Base-by-base conservation (phyloP, 306 rosid genomes). In the Cucurbita moschata region DNA sequence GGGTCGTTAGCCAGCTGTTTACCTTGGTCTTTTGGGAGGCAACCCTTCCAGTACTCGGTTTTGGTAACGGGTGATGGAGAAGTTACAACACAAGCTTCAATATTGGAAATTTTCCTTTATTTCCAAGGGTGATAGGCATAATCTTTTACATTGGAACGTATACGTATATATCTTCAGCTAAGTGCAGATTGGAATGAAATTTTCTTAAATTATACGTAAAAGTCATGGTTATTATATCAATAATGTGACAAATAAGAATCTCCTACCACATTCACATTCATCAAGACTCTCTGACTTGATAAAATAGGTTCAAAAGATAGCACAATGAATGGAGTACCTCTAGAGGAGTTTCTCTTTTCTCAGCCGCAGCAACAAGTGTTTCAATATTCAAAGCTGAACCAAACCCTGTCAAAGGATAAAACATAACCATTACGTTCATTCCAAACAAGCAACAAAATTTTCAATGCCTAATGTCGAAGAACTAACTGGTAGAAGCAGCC, bases 321-420 rank as follows among this genome's bases (percentile, higher is more conserved):
- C 63, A 57, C 42, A 54, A 4, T 75, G 40, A 54, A 53, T 37
- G 60, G 6, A 30, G 71, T 83, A 95, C 99, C 99, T 95, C 99
- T 69, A 91, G 80, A 10, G 91, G 93, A 83, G 92, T 86, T 52
- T 89, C 97, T 84, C 97, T 85, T 83, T 95, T 95, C 88, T 91
- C 97, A 72, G 99, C 99, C 46, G 99, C 99, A 58, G 96, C 96
- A 71, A 89, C 96, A 73, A 89, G 86, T 8, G 99, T 95, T 77
- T 91, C 99, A 68, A 95, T 95, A 83, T 88, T 95, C 88, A 95
- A 84, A 77, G 97, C 96, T 77, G 99, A 88, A 63, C 99, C 99
- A 84, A 95, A 95, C 83, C 89, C 99, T 95, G 83, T 55, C 70
- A 38, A 61, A 79, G 56, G 30, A 35, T 30, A 50, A 75, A 46